These are phyloP conservation scores for Perilla frutescens DNA, from an alignment of 257 asterid species.

Conservation along the genomic window DNA sequence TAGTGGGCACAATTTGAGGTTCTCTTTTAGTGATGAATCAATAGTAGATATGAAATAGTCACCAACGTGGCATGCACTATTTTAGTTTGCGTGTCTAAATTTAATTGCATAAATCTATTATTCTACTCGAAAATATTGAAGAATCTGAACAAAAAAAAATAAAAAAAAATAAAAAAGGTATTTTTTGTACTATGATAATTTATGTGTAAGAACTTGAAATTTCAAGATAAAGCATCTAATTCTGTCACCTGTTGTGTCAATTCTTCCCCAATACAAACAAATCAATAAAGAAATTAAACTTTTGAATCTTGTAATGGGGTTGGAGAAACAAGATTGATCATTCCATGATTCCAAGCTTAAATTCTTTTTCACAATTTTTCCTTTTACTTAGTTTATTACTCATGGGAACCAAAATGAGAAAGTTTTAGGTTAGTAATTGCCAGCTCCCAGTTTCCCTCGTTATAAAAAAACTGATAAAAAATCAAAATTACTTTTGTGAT, in stretches of 20 bases:
- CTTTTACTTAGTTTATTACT: neutral
- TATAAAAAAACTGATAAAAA: no score
- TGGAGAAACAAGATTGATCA: slow-evolving; percentile 28
- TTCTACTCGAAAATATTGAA: slow-evolving; percentile 16
- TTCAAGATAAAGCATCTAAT: slow-evolving; percentile 43
- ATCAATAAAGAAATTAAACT: slow-evolving; percentile 37
- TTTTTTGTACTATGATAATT: neutral
- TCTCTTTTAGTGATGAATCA: slow-evolving; percentile 12
- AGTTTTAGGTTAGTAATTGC: no score
- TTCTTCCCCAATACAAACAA: slow-evolving; percentile 28
- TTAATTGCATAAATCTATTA: slow-evolving; percentile 32
- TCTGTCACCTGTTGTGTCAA: slow-evolving; percentile 30
- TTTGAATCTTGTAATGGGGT: slow-evolving; percentile 46
- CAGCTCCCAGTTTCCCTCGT: no score
- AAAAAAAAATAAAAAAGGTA: neutral
- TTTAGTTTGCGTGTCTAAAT: slow-evolving; percentile 35
- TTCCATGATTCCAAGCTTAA: slow-evolving; percentile 28
- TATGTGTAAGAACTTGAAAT: slow-evolving; percentile 1
- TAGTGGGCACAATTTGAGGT: slow-evolving; percentile 44
- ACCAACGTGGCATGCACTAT: slow-evolving; percentile 43
- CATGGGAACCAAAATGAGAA: no score
- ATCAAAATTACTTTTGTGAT: no score
- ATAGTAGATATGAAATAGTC: slow-evolving; percentile 16
- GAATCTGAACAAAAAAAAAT: slow-evolving; percentile 11
- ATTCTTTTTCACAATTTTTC: slow-evolving; percentile 1